Base-by-base conservation (phyloP, 768 basidiomycete species). In the Termitomyces sp. region DNA sequence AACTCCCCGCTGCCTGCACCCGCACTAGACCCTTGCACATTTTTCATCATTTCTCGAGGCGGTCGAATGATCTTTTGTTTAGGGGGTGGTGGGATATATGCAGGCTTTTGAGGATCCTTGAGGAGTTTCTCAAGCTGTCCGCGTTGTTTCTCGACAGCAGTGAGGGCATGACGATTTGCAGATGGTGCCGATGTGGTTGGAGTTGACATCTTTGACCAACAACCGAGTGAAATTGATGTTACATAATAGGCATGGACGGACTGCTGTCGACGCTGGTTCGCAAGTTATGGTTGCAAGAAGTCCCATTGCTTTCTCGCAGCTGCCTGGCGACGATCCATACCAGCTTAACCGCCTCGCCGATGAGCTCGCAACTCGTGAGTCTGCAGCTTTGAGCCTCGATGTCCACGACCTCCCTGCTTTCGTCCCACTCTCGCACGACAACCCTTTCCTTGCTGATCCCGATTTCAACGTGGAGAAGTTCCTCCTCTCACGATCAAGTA, bases 1-100 rank as follows among this genome's bases (percentile, higher is more conserved):
- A 98, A 98, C 74, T 96, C 96, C 46, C 96, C 96, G 59, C 92
- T 94, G 55, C 97, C 97, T 18, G 97, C 97, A 49, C 96, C 97
- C 7, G 97, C 95, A 73, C 92, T 94, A 16, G 93, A 96, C 0
- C 97, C 97, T 74, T 98, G 96, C 7, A 99, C 96, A 68, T 98
- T 98, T 83, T 97, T 98, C 92, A 99, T 98, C 92, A 94, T 94
- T 73, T 94, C 97, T 53, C 92, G 81, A 9, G 96, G 81, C 1
- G 95, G 80, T 20, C 94, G 80, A 35, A 98, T 79, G 0, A 80
- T 81, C 78, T 92, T 95, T 64, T 92, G 90, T 73, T 92, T 91
- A 6, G 90, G 89, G 1, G 91, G 80, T n/a, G 83, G 68, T 2
- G 96, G 94, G 11, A 98, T 77, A 69, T 84, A 84, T 1, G 88